Evolutionary conservation across 2,329 filamentous ascomycete species (phyloP).

Genomic region (Pyrenochaeta sp.): DNA sequence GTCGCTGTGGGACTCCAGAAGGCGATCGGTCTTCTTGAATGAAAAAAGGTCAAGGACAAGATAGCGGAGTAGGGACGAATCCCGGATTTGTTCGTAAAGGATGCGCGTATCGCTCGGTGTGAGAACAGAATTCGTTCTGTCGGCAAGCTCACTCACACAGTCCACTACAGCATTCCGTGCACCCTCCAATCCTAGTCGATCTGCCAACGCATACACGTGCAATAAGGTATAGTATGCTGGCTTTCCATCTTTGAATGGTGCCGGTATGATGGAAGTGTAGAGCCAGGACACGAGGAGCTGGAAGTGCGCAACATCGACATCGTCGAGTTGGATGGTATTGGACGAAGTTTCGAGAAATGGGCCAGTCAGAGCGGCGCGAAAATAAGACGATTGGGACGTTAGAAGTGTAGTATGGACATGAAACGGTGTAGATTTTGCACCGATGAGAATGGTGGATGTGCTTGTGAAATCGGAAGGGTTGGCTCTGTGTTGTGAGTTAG

Average conservation of each 20-base stretch:
- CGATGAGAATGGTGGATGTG: constrained; percentile 49
- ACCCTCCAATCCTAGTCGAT: constrained; percentile 57
- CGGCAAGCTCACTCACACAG: constrained; percentile 55
- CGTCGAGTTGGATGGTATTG: constrained; percentile 54
- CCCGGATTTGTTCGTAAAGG: constrained; percentile 55
- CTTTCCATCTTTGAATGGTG: constrained; percentile 56
- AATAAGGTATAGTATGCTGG: constrained; percentile 62
- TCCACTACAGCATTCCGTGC: constrained; percentile 57
- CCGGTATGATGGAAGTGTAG: constrained; percentile 54
- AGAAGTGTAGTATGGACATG: constrained; percentile 59
- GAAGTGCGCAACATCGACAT: constrained; percentile 56
- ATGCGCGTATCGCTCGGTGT: constrained; percentile 60
- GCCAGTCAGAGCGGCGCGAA: constrained; percentile 59
- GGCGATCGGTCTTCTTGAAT: constrained; percentile 61
- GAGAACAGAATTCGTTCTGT: constrained; percentile 59
- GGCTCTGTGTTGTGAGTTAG: constrained; percentile 36
- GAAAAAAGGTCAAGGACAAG: constrained; percentile 60
- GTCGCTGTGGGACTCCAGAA: constrained; percentile 57
- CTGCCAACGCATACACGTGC: constrained; percentile 57
- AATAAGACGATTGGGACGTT: constrained; percentile 59
- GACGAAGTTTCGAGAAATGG: constrained; percentile 56
- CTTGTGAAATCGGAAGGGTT: constrained; percentile 53
- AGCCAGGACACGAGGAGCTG: constrained; percentile 62
- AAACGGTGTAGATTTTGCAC: constrained; percentile 52
- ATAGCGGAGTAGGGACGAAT: constrained; percentile 48